Base-by-base conservation (phyloP, 345 rosid species). In the Sisymbrium irio region DNA sequence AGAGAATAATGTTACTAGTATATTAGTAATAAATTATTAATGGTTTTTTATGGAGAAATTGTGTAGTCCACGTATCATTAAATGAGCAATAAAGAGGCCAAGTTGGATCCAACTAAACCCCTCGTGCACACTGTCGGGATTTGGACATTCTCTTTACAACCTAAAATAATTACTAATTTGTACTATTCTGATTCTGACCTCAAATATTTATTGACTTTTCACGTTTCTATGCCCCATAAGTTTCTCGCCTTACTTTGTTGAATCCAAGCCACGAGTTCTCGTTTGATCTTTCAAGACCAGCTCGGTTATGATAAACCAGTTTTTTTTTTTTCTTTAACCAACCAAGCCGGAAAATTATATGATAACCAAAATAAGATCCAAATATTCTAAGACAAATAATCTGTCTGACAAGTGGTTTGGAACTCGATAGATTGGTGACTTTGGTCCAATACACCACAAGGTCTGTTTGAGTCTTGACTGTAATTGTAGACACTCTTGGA, bases 111-210 rank as follows among this genome's bases (percentile, higher is more conserved):
- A 75, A 75, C 74, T 53, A 75, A 75, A 61, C 70, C 74, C 74
- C 79, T 62, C 79, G 79, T 75, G 69, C 69, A 68, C 69, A 67
- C 72, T 75, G 79, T 75, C 79, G 79, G 79, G 63, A 51, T 75
- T 53, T 61, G 69, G 79, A 68, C 79, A 75, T 75, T 75, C 79
- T 75, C n/a, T n/a, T n/a, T n/a, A n/a, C n/a, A n/a, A n/a, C n/a
- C n/a, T n/a, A n/a, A n/a, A n/a, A n/a, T n/a, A n/a, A n/a, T n/a
- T n/a, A n/a, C n/a, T n/a, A n/a, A n/a, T n/a, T n/a, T n/a, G n/a
- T n/a, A n/a, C n/a, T n/a, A n/a, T n/a, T n/a, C 68, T 59, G 42
- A 59, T 39, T 49, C 62, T 59, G 78, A 74, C 73, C 73, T 36
- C 67, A 28, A 13, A 18, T 50, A 49, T 37, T 28, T 55, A 25